A percentile compares a stretch with the other conserved stretches of the same genome.
These are phyloP conservation scores for Lablab purpureus DNA, from an alignment of 306 rosid species.

Conservation along the genomic window DNA sequence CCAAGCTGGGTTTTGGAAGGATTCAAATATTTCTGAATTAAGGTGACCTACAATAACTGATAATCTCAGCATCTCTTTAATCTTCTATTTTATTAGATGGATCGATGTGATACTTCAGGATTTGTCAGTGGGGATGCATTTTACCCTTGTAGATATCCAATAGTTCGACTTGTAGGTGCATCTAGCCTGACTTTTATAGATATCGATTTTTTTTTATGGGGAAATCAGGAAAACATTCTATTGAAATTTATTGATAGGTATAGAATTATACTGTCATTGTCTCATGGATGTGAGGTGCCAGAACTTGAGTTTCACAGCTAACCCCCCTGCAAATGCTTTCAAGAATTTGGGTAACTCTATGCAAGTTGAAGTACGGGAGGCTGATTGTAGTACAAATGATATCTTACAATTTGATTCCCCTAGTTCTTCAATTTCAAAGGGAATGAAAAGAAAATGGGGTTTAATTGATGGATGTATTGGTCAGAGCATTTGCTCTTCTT, in stretches of 20 bases:
- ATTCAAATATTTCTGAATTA: slow-evolving; percentile 49
- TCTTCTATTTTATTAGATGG: slow-evolving; percentile 65
- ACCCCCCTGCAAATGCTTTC: slow-evolving; percentile 68
- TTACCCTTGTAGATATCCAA: slow-evolving; percentile 9
- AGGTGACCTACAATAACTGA: slow-evolving; percentile 47
- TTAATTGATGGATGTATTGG: slow-evolving; percentile 58
- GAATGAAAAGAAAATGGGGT: slow-evolving; percentile 85
- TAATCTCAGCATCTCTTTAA: slow-evolving; percentile 46
- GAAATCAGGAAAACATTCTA: slow-evolving; percentile 65
- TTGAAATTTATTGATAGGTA: slow-evolving; percentile 46
- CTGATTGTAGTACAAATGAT: slow-evolving; percentile 66
- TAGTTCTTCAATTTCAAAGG: slow-evolving; percentile 61
- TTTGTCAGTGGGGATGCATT: slow-evolving; percentile 89
- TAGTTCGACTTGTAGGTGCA: slow-evolving; percentile 41
- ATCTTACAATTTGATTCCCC: slow-evolving; percentile 70
- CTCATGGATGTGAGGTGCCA: slow-evolving; percentile 71
- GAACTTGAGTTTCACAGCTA: slow-evolving; percentile 62
- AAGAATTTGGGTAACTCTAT: slow-evolving; percentile 59
- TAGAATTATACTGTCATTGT: slow-evolving; percentile 26
- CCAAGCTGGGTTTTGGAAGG: slow-evolving; percentile 48
- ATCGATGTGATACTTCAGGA: slow-evolving; percentile 93
- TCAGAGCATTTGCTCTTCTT: slow-evolving; percentile 67
- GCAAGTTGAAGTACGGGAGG: slow-evolving; percentile 60
- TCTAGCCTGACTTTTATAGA: slow-evolving; percentile 68
- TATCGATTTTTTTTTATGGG: slow-evolving; percentile 48